Evolutionary conservation across 371 early-diverging fungal genomes (phyloP).

Genomic region (Saksenaea vasiformis): DNA sequence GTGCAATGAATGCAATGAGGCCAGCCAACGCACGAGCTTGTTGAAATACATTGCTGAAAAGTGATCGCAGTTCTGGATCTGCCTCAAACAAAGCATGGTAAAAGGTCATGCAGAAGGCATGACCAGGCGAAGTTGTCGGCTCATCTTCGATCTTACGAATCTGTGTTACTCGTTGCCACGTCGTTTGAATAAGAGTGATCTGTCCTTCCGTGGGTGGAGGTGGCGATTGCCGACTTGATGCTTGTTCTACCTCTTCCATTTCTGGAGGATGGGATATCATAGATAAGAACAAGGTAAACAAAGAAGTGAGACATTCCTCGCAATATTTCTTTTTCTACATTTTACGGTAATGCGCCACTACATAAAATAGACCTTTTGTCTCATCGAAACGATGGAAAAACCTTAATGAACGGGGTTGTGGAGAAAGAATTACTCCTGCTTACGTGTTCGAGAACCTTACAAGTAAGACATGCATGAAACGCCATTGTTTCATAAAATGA

Average conservation of each 20-base stretch:
- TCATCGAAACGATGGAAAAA: neutral
- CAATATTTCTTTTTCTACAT: neutral
- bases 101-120: constrained; percentile 34
- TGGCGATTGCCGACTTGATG: neutral
- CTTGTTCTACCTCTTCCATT: neutral
- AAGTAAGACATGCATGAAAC: too few relatives aligned
- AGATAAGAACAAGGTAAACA: neutral
- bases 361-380: neutral
- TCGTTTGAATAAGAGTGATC: constrained; percentile 26
- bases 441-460: too few relatives aligned
- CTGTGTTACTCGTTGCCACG: constrained; percentile 31
- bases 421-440: too few relatives aligned
- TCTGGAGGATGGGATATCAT: neutral
- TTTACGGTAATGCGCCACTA: neutral
- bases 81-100: constrained; percentile 30
- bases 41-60: constrained; percentile 30
- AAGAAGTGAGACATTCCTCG: constrained; percentile 6
- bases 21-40: constrained; percentile 38
- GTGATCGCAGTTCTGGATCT: constrained; percentile 16
- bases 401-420: neutral
- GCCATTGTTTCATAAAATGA: too few relatives aligned
- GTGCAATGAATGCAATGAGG: constrained; percentile 27
- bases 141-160: constrained; percentile 20
- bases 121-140: constrained; percentile 22
- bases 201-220: constrained; percentile 26